Evolutionary conservation across 1,139 yeast genomes (phyloP), one percentile per base, ranked within the genome.

Genomic region (Sugiyamaella novakii): DNA sequence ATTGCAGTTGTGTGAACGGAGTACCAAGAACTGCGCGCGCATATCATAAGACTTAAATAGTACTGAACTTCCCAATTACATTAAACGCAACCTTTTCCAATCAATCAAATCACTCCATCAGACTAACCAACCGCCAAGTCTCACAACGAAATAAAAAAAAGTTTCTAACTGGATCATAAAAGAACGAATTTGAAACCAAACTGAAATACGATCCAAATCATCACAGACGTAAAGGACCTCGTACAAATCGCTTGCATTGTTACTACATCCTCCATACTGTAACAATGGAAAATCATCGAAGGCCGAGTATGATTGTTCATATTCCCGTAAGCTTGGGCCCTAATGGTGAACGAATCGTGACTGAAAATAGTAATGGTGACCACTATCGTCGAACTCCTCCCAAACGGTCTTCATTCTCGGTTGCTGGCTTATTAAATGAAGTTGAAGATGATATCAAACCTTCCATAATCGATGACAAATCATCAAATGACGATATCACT

Each of bases 381-480:
- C 30, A 24, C 7, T 12, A 35, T 11, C 15, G 15, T 15, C 40
- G 12, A 11, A 24, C 19, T 19, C 43, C 30, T 3, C 43, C 43
- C n/a, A 38, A 38, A 28, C 38, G 45, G 22, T 31, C 37, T 2
- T 31, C 45, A 8, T 41, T 41, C 10, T 41, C 45, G 8, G 45
- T 41, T 19, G 45, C 45, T 8, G 45, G 45, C 5, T 41, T 41
- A 29, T 41, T 41, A 29, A 41, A 41, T 41, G 43, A 27, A 11
- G 44, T 22, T 12, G 45, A 41, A 12, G 38, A 41, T 30, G 38
- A 30, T 8, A 10, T 5, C 12, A 18, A n/a, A 29, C 27, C 36
- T 10, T 3, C 27, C 11, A 18, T 24, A 29, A n/a, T 4, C 17
- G 27, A 24, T n/a, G 38, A 19, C 17, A 24, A 8, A 15, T n/a